Conservation (phyloP, 805 yeast species). For the Saturnispora besseyi region DNA sequence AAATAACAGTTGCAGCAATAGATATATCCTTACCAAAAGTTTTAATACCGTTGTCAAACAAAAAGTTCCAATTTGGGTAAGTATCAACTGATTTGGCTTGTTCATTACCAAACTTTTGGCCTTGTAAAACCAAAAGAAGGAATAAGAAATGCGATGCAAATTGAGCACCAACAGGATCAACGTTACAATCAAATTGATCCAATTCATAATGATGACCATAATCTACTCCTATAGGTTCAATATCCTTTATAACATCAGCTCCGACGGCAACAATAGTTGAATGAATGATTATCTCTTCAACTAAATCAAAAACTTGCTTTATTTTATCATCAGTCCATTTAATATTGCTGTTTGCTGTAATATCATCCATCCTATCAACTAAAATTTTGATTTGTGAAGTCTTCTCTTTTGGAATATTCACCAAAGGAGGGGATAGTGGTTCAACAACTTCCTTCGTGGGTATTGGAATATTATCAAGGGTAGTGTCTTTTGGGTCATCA, state of each 20-base stretch:
- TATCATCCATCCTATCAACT: neutral
- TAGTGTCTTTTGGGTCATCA: neutral
- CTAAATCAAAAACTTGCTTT: neutral
- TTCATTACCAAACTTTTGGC: neutral
- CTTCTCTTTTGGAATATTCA: neutral
- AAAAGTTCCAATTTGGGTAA: slow-evolving; percentile 2
- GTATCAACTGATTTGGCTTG: slow-evolving; percentile 1
- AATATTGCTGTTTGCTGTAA: neutral
- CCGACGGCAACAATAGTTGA: slow-evolving; percentile 1
- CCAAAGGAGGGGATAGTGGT: too few species aligned
- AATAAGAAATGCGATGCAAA: slow-evolving; percentile 1
- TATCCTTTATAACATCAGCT: neutral
- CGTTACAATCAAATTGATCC: slow-evolving; percentile 2
- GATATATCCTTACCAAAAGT: slow-evolving; percentile 1
- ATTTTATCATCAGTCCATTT: slow-evolving; percentile 1
- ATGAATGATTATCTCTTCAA: neutral
- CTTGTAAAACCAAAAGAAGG: neutral
- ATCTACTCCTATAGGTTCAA: slow-evolving; percentile 1
- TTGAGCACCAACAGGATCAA: neutral
- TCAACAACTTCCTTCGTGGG: neutral
- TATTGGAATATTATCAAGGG: neutral
- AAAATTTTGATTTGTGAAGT: neutral
- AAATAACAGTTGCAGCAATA: slow-evolving; percentile 1
- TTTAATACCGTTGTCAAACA: slow-evolving; percentile 1
- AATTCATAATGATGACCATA: slow-evolving; percentile 2